A percentile compares a stretch with the other conserved stretches of the same genome.
Evolutionary conservation across 2,329 filamentous ascomycete species (phyloP).

Genomic region (Teratosphaeria gauchensis): DNA sequence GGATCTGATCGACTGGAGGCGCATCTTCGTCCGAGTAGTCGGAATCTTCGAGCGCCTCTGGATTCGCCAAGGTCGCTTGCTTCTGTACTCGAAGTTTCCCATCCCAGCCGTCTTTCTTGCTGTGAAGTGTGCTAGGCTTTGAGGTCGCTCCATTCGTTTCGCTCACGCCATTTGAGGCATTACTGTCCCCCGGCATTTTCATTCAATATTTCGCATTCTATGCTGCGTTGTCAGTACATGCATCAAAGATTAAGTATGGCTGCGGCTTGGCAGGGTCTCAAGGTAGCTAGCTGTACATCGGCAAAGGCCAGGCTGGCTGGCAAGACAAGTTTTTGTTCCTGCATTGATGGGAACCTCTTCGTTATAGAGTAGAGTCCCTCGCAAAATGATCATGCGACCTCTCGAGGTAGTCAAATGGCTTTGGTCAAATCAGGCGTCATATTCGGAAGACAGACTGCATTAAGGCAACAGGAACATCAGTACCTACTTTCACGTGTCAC

Average conservation of each 20-base stretch:
- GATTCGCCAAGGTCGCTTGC: conserved; percentile 60
- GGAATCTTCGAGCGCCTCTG: conserved; percentile 72
- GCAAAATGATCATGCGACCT: too few species aligned
- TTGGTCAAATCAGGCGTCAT: too few species aligned
- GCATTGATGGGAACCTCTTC: background rate
- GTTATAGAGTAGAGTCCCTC: background rate
- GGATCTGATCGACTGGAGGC: conserved; percentile 62
- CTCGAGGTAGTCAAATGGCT: too few species aligned
- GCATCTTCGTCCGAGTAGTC: conserved; percentile 69
- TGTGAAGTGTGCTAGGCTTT: conserved; percentile 11
- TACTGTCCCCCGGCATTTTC: background rate
- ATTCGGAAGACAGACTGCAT: too few species aligned
- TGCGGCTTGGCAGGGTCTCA: background rate
- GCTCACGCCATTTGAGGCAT: background rate
- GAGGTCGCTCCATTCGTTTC: conserved; percentile 3
- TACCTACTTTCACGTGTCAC: too few species aligned
- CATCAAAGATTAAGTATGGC: background rate
- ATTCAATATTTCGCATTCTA: background rate
- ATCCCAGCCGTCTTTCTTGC: conserved; percentile 55
- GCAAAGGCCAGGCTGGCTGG: background rate
- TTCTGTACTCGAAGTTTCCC: conserved; percentile 70
- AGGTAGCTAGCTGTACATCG: background rate
- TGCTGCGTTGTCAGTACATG: background rate
- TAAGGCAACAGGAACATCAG: too few species aligned
- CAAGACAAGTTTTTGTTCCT: background rate